Conservation (phyloP, 495 filamentous ascomycete species). For the Astrocystis sublimbata region DNA sequence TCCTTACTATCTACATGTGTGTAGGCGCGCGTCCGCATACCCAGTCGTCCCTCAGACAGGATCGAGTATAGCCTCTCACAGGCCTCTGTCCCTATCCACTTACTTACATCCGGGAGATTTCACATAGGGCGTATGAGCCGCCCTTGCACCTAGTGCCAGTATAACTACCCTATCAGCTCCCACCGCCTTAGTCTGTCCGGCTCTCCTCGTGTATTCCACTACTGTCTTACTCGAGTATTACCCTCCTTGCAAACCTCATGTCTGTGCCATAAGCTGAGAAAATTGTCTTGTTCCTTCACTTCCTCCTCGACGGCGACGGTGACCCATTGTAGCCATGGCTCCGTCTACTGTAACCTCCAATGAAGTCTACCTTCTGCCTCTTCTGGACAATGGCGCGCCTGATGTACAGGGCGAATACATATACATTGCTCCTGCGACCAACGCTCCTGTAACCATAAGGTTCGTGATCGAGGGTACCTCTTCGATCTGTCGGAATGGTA, state of each 20-base stretch:
- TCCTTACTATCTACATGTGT: too few relatives aligned
- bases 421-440: slow-evolving; percentile 76
- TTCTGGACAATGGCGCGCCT: slow-evolving; percentile 90
- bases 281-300: background rate
- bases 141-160: too few relatives aligned
- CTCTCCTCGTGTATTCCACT: background rate
- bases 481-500: slow-evolving; percentile 90
- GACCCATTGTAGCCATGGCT: slow-evolving; percentile 40
- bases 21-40: too few relatives aligned
- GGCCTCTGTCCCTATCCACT: too few relatives aligned
- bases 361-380: slow-evolving; percentile 80
- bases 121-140: too few relatives aligned
- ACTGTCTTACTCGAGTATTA: background rate
- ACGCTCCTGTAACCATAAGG: slow-evolving; percentile 73
- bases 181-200: background rate
- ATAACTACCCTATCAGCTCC: background rate
- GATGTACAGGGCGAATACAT: slow-evolving; percentile 88
- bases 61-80: background rate
- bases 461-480: slow-evolving; percentile 96
- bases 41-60: background rate
- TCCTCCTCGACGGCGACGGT: background rate
- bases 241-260: background rate
- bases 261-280: background rate
- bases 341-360: slow-evolving; percentile 55
- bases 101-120: too few relatives aligned